phyloP scores from a whole-genome alignment of 148 eudicot genomes.

The Vaccinium myrtillus region DNA sequence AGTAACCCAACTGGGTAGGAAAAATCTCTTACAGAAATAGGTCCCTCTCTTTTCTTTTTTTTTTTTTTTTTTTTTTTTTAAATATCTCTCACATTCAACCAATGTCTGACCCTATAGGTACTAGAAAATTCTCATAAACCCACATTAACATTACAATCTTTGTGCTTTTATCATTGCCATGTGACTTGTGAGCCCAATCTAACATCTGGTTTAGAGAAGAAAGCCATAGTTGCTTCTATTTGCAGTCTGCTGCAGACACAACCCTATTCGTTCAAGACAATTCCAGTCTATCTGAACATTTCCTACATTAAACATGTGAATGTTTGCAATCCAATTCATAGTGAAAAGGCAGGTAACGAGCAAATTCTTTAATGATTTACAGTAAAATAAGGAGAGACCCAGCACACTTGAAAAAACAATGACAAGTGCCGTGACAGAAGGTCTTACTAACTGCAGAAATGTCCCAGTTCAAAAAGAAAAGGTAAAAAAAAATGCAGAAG shows the following conservation, averaged over 20 bases:
- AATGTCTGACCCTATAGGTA: not conserved
- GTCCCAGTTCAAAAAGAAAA: no score
- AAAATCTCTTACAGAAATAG: not conserved
- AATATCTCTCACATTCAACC: not conserved
- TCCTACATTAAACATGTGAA: not conserved
- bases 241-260: not conserved
- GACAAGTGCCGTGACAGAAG: not conserved
- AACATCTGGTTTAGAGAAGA: not conserved
- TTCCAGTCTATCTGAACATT: slow-evolving; percentile 1
- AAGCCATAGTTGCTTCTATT: not conserved
- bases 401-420: not conserved
- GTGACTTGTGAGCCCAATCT: not conserved
- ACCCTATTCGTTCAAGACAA: not conserved
- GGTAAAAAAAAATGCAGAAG: not conserved
- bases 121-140: not conserved
- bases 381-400: not conserved
- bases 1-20: not conserved
- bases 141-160: not conserved
- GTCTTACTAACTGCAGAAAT: not conserved
- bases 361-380: not conserved
- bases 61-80: no score
- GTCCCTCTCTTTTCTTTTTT: not conserved
- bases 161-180: slow-evolving; percentile 1
- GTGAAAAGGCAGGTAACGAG: not conserved
- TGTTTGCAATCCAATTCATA: not conserved